Percentiles rank a stretch among this genome's conserved stretches.
These are phyloP conservation scores for Fusarium denticulatum DNA, from an alignment of 2,329 filamentous ascomycete genomes.

Conservation along the genomic window DNA sequence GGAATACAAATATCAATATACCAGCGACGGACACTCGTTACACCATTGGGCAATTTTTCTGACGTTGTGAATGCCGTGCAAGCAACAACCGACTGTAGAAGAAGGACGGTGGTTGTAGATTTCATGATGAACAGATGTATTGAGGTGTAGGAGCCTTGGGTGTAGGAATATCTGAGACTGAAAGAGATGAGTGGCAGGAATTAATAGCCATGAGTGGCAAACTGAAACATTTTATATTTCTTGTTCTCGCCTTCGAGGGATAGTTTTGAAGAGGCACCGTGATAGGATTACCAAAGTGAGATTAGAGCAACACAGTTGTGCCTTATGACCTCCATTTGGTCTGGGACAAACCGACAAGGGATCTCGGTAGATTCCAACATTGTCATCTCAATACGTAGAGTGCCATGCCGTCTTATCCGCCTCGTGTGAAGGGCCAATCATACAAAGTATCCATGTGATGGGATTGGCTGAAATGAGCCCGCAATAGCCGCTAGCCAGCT, in stretches of 20 bases:
- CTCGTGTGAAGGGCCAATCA: neutral
- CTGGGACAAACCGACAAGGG: neutral
- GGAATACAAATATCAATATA: no score
- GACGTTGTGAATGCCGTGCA: neutral
- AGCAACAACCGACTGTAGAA: neutral
- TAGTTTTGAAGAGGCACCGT: accelerated
- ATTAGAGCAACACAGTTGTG: neutral
- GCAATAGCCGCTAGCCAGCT: neutral
- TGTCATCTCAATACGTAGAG: neutral
- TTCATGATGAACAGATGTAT: neutral
- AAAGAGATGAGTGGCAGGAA: neutral
- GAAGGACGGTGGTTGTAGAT: neutral
- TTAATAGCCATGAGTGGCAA: neutral
- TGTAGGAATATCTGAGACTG: neutral
- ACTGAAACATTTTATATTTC: neutral
- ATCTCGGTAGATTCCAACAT: neutral
- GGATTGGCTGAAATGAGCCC: neutral
- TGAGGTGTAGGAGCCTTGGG: neutral
- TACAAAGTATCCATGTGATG: neutral
- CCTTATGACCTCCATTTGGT: neutral
- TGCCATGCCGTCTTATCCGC: neutral
- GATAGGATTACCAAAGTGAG: accelerated
- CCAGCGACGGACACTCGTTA: neutral
- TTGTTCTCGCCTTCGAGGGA: neutral
- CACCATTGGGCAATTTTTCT: neutral